Conservation (phyloP, 23 red algal genomes). For the Chondrus crispus region DNA sequence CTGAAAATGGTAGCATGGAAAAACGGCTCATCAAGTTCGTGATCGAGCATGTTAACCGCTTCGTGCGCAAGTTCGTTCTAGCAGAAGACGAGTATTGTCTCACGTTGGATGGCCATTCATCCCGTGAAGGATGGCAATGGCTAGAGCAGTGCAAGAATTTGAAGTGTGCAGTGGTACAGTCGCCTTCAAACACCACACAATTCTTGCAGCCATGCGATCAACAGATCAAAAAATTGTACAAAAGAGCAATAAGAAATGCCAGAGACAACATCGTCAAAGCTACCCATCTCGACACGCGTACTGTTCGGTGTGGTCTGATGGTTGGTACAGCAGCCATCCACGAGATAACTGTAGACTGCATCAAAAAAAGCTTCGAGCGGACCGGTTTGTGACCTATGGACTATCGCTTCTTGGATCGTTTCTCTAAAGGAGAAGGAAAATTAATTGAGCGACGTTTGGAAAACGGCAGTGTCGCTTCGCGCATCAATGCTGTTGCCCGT, state of each 20-base stretch:
- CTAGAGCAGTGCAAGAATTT: not conserved
- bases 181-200: not conserved
- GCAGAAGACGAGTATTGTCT: not conserved
- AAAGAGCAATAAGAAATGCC: not conserved
- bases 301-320: not conserved
- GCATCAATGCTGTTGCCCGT: too few relatives aligned
- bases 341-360: not conserved
- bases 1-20: not conserved
- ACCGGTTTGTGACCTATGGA: not conserved
- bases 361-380: not conserved
- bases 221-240: not conserved
- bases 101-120: not conserved
- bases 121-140: not conserved
- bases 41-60: not conserved
- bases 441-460: too few relatives aligned
- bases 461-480: too few relatives aligned
- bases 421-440: too few relatives aligned
- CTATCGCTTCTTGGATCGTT: not conserved
- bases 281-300: not conserved
- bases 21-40: not conserved
- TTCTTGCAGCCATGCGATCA: constrained; percentile 1
- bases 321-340: not conserved
- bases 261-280: not conserved
- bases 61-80: not conserved
- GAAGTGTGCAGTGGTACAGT: not conserved